Base-by-base conservation (phyloP, 106 monocot species). In the Dendrobium catenatum region DNA sequence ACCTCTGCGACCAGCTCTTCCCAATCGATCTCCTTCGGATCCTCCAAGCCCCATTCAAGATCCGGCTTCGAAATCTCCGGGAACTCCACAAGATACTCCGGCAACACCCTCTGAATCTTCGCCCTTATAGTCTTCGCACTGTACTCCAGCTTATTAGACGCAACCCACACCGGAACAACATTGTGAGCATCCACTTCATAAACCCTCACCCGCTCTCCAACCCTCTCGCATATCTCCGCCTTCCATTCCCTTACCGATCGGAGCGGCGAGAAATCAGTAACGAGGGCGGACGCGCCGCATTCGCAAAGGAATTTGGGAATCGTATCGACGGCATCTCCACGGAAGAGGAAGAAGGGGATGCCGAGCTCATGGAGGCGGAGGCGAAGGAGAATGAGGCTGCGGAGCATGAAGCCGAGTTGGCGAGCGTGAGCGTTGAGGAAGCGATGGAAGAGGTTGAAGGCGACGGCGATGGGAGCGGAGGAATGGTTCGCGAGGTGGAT, bases 181-280 rank as follows among this genome's bases (percentile, higher is more conserved):
- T 99, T 99, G 79, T 99, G 98, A 5, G 95, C 98, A 47, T 99
- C 98, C 55, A 99, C 98, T 86, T 95, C 87, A 56, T 90, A 86
- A 18, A 99, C 82, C 26, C 84, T 77, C 2, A 91, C 85, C 0
- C 49, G 74, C 1, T 68, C 33, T 13, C 81, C 85, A 17, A 91
- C 73, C 9, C 80, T 51, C 73, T 58, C 59, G 37, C 86, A 86
- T 42, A 95, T 88, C 75, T 84, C 87, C 61, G 83, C 87, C 75
- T 93, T 90, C 78, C 84, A 81, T 76, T 79, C 78, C 79, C 89
- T 86, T 11, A 93, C 86, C 59, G 85, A 80, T 20, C 98, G 81
- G 42, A 99, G 80, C 2, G 98, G 98, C 5, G 95, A 95, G 86
- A 99, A 99, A 64, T 99, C 98, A 6, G 91, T 90, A 5, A 99